A percentile compares a stretch with the other conserved stretches of the same genome.
Evolutionary conservation across 176 grass and related monocot species (phyloP).

Genomic region (Eleusine indica): DNA sequence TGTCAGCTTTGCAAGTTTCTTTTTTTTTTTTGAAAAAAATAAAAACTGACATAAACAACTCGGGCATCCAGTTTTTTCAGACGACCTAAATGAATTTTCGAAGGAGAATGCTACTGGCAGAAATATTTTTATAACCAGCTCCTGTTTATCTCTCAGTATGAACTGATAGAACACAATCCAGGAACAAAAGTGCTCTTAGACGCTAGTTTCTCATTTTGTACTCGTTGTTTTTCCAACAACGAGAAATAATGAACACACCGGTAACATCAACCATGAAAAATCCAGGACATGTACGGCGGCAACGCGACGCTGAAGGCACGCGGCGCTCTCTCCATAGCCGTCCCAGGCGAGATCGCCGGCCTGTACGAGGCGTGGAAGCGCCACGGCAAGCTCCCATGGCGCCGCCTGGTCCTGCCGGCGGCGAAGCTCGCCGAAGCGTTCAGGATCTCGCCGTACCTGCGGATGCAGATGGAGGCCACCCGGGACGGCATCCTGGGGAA

Average conservation of each 20-base stretch:
- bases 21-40: too few relatives aligned
- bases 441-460: constrained; percentile 74
- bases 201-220: background rate
- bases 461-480: constrained; percentile 70
- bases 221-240: background rate
- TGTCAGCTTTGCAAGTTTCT: too few relatives aligned
- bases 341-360: constrained; percentile 74
- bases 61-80: too few relatives aligned
- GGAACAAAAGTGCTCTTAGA: background rate
- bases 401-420: constrained; percentile 58
- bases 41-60: too few relatives aligned
- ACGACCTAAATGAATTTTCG: too few relatives aligned
- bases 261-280: background rate
- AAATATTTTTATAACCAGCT: too few relatives aligned
- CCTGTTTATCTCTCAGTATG: too few relatives aligned
- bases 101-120: too few relatives aligned
- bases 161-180: too few relatives aligned
- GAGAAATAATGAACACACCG: background rate
- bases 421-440: constrained; percentile 67
- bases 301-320: constrained; percentile 61
- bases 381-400: constrained; percentile 89
- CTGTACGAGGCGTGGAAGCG: constrained; percentile 74
- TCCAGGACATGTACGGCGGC: constrained; percentile 86
- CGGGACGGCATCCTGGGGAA: constrained; percentile 61
- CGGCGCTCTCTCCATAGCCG: constrained; percentile 75